These are phyloP conservation scores for Corymbia citriodora DNA, from an alignment of 441 rosid species.

Conservation along the genomic window DNA sequence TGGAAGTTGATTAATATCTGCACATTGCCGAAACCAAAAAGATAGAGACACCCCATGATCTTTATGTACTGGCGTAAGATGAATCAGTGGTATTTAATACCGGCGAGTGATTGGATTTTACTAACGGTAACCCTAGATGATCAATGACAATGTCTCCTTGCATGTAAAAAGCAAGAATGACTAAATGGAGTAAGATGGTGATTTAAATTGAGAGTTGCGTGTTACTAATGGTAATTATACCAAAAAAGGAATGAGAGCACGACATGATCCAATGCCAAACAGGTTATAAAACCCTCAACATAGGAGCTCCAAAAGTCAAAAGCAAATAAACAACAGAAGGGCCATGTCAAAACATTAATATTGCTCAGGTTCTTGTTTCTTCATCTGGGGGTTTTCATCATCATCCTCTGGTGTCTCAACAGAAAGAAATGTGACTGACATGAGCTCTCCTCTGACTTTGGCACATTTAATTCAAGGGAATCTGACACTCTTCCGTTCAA, in stretches of 20 bases:
- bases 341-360: neutral
- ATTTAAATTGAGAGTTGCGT: neutral
- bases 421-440: neutral
- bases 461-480: neutral
- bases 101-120: neutral
- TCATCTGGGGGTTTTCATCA: neutral
- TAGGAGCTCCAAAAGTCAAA: neutral
- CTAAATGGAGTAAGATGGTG: neutral
- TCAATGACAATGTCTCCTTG: neutral
- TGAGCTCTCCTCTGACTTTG: neutral
- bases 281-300: neutral
- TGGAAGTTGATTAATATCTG: neutral
- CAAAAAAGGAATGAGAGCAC: neutral
- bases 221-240: neutral
- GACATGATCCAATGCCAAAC: neutral
- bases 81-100: neutral
- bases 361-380: neutral
- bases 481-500: neutral
- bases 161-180: neutral
- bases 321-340: neutral
- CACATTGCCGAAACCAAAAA: neutral
- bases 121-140: neutral
- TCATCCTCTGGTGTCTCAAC: neutral
- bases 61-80: neutral
- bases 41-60: neutral